Evolutionary conservation across 306 rosid species (phyloP).

Genomic region (Heteromeles arbutifolia): DNA sequence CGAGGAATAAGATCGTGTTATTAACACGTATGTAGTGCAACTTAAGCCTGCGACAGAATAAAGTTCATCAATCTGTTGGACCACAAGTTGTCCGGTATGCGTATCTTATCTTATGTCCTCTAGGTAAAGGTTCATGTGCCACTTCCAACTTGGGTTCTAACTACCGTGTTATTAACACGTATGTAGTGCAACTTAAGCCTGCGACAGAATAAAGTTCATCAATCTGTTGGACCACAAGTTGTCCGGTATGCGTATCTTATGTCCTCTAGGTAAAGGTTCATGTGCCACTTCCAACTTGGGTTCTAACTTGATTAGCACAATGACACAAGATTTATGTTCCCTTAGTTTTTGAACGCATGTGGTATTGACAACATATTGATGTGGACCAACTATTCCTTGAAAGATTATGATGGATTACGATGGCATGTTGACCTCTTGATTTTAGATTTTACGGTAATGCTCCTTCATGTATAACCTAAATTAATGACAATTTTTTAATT

Average conservation of each 20-base stretch:
- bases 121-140: background rate
- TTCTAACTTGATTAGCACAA: background rate
- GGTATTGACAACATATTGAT: background rate
- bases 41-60: background rate
- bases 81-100: background rate
- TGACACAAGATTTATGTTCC: background rate
- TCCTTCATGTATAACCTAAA: background rate
- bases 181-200: background rate
- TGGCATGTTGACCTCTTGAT: background rate
- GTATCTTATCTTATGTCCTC: background rate
- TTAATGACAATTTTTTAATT: background rate
- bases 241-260: background rate
- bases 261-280: background rate
- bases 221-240: slow-evolving; percentile 6
- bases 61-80: background rate
- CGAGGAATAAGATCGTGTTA: background rate
- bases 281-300: slow-evolving; percentile 9
- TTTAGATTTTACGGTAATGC: background rate
- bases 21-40: background rate
- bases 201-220: background rate
- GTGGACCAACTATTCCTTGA: background rate
- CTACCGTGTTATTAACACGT: no score
- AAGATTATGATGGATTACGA: background rate
- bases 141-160: slow-evolving; percentile 16
- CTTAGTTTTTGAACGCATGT: background rate